A percentile compares a stretch with the other conserved stretches of the same genome.
phyloP scores from a whole-genome alignment of 2,329 filamentous ascomycete species.

The Penicillium sp. region DNA sequence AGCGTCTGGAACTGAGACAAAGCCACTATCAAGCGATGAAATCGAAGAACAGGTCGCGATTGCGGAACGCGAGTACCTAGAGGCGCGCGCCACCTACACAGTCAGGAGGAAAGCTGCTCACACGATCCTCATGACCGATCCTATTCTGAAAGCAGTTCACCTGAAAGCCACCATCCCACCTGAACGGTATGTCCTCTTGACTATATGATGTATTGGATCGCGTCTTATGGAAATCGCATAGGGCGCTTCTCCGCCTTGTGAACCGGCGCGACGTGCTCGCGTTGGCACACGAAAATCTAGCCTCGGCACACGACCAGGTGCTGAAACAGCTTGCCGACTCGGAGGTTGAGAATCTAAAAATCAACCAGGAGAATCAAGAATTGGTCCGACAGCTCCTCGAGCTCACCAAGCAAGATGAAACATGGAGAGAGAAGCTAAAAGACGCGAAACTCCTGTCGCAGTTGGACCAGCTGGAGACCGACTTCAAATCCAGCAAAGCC shows the following conservation, averaged over 20 bases:
- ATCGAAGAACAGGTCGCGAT: slow-evolving; percentile 55
- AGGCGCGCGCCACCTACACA: slow-evolving; percentile 71
- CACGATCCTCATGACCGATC: slow-evolving; percentile 71
- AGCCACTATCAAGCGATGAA: slow-evolving; percentile 53
- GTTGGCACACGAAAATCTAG: slow-evolving; percentile 64
- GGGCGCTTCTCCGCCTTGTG: slow-evolving; percentile 69
- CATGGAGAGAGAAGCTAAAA: slow-evolving; percentile 55
- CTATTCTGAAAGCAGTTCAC: slow-evolving; percentile 78
- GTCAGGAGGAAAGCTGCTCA: slow-evolving; percentile 72
- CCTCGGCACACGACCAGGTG: slow-evolving; percentile 56
- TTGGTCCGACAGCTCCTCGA: slow-evolving; percentile 66
- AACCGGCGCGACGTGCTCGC: slow-evolving; percentile 70
- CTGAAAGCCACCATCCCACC: slow-evolving; percentile 65
- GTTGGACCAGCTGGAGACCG: slow-evolving; percentile 61
- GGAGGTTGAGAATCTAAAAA: slow-evolving; percentile 62
- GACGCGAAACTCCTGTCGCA: slow-evolving; percentile 60
- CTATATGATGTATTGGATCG: background rate
- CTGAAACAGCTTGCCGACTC: slow-evolving; percentile 59
- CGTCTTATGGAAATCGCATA: slow-evolving; percentile 40
- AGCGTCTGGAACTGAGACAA: slow-evolving; percentile 29
- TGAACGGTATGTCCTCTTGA: slow-evolving; percentile 62
- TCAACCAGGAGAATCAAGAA: slow-evolving; percentile 64
- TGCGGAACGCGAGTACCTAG: slow-evolving; percentile 69
- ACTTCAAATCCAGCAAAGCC: slow-evolving; percentile 66
- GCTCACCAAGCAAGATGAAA: slow-evolving; percentile 63